Evolutionary conservation across 495 filamentous ascomycete species (phyloP), one percentile per base, ranked within the genome.

Genomic region (Hypoxylon fuscum): DNA sequence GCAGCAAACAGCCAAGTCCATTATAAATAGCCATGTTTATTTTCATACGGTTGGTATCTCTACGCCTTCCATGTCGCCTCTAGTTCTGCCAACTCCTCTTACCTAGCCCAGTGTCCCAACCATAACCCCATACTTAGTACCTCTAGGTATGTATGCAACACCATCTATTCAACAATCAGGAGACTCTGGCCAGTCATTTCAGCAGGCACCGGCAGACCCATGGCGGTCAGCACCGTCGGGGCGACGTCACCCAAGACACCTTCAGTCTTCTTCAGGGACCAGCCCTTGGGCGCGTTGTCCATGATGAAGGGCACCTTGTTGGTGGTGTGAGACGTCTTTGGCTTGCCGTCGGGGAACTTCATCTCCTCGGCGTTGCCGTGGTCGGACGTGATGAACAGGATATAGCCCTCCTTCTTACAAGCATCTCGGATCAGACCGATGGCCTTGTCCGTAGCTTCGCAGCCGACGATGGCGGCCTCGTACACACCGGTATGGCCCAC

Each of bases 341-440:
- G 95, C 70, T 90, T 94, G 70, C 92, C 90, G 71, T 96, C 89
- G 66, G 91, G 86, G 75, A 90, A 97, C 77, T 97, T 85, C 95
- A 98, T 98, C 83, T 98, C 95, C 81, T 98, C 95, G 48, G 95
- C 95, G 69, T 98, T 98, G 52, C 95, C 95, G 72, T 98, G 95
- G 77, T 98, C 95, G 2, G 93, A 81, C 8, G 95, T 98, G 70
- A 98, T 87, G 77, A 98, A 97, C 14, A 98, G 85, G 53, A 92
- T 79, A 68, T 97, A 98, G 45, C 87, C 89, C 71, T 91, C 80
- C 80, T 94, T 88, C 84, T 96, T 96, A 85, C 94, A 97, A 23
- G 86, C 87, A 68, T 98, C 92, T 63, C 88, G 92, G 64, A 98
- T 90, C 72, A 88, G 84, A 61, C 92, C 93, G 68, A 98, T 98